These are phyloP conservation scores for Syzygium aqueum DNA, from an alignment of 345 rosid species.

Conservation along the genomic window DNA sequence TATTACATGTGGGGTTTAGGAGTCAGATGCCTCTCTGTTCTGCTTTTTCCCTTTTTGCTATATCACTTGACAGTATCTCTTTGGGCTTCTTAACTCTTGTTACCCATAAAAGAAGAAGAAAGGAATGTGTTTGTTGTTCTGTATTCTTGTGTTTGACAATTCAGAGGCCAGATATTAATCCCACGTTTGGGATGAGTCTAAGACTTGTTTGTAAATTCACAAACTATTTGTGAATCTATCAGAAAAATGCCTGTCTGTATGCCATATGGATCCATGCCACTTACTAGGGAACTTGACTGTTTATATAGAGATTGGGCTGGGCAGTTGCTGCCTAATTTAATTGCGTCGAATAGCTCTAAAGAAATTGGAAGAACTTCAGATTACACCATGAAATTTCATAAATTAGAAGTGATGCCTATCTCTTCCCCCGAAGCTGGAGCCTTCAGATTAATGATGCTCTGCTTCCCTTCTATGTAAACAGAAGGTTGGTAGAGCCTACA, in stretches of 20 bases:
- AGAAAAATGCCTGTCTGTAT: neutral
- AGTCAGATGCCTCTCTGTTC: too few species aligned
- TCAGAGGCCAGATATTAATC: neutral
- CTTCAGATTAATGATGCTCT: neutral
- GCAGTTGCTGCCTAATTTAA: neutral
- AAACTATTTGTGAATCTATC: neutral
- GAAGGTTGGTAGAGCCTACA: neutral
- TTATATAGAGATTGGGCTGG: neutral
- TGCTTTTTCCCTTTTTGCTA: too few species aligned
- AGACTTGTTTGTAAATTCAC: neutral
- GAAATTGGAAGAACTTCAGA: neutral
- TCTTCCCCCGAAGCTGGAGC: neutral
- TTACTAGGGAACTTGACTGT: neutral
- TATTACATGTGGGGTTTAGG: too few species aligned
- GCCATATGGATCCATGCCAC: neutral
- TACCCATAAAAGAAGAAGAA: too few species aligned
- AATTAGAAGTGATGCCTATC: neutral
- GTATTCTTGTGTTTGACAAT: neutral
- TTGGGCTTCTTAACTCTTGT: too few species aligned
- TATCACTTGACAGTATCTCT: too few species aligned
- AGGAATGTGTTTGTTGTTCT: neutral
- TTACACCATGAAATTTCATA: neutral
- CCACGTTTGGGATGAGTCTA: neutral
- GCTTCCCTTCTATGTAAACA: neutral
- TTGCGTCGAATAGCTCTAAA: neutral